These are phyloP conservation scores for Podospora pseudocomata DNA, from an alignment of 495 filamentous ascomycete genomes.

Conservation along the genomic window DNA sequence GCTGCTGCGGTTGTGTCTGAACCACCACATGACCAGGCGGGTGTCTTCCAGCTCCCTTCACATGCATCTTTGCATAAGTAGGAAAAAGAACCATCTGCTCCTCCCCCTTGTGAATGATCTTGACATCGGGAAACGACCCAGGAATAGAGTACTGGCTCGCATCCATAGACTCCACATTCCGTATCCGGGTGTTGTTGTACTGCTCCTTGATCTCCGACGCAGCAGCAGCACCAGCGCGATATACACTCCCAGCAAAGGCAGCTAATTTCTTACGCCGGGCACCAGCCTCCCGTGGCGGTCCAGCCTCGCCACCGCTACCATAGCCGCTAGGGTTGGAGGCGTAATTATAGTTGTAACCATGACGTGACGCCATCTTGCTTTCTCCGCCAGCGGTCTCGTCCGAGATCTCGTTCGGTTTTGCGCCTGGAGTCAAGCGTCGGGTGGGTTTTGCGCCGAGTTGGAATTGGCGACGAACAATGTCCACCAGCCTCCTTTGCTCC, in stretches of 20 bases:
- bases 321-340: constrained; percentile 29
- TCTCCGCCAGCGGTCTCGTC: constrained; percentile 4
- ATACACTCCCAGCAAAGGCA: constrained; percentile 45
- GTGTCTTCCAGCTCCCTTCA: constrained; percentile 34
- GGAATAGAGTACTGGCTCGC: constrained; percentile 59
- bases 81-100: constrained; percentile 96
- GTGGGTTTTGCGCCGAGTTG: constrained; percentile 36
- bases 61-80: constrained; percentile 74
- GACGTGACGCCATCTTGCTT: neutral
- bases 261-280: constrained; percentile 74
- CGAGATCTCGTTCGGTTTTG: neutral
- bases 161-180: constrained; percentile 48
- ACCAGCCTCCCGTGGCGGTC: constrained; percentile 53
- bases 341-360: constrained; percentile 23
- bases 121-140: constrained; percentile 75
- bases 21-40: constrained; percentile 11
- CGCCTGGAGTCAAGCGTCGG: neutral
- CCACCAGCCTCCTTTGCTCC: constrained; percentile 48
- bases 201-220: constrained; percentile 88
- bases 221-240: constrained; percentile 72
- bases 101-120: constrained; percentile 70
- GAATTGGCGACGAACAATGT: constrained; percentile 47
- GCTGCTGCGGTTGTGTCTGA: neutral
- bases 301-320: constrained; percentile 13
- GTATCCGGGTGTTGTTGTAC: constrained; percentile 70